Evolutionary conservation across 768 basidiomycete genomes (phyloP), one percentile per base, ranked within the genome.

Genomic region (Omphalotus guepiniiformis): DNA sequence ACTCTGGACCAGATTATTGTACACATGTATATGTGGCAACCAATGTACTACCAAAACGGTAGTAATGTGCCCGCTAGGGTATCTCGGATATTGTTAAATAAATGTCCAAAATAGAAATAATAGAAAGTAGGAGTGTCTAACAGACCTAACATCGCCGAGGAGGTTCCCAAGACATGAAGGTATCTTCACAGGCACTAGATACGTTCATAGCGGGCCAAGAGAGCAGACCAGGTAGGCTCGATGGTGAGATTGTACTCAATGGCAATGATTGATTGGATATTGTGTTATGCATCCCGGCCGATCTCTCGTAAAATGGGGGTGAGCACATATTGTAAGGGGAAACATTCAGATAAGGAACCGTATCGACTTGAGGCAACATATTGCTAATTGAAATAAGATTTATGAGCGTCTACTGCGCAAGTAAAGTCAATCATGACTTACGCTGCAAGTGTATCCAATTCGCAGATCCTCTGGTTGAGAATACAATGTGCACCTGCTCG

Each of bases 111-210:
- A 39, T 22, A 22, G 13, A n/a, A 19, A 39, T 13, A n/a, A 39
- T 4, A 19, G 6, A 6, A 39, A 39, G 26, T 8, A 22, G n/a
- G 13, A 36, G 9, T 25, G 23, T 12, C 34, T 7, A n/a, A n/a
- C n/a, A n/a, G n/a, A n/a, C n/a, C n/a, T n/a, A n/a, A 27, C 57
- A 43, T 39, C 64, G 64, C 27, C 71, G 66, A 26, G 70, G 64
- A 39, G 77, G 76, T 56, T 80, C 73, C 80, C 80, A 83, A 52
- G 74, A 74, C 79, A 80, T 81, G 55, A 82, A 79, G 0, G 75
- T 68, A 57, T 82, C 80, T 35, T 80, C 79, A 48, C 69, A 69
- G 42, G 74, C 55, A 49, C 66, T 57, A 18, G 68, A 63, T 32
- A 63, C 62, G 22, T 59, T 63, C 32, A 58, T 43, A 42, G 50